Base-by-base conservation (phyloP, 2,329 filamentous ascomycete genomes). In the Colletotrichum melonis region DNA sequence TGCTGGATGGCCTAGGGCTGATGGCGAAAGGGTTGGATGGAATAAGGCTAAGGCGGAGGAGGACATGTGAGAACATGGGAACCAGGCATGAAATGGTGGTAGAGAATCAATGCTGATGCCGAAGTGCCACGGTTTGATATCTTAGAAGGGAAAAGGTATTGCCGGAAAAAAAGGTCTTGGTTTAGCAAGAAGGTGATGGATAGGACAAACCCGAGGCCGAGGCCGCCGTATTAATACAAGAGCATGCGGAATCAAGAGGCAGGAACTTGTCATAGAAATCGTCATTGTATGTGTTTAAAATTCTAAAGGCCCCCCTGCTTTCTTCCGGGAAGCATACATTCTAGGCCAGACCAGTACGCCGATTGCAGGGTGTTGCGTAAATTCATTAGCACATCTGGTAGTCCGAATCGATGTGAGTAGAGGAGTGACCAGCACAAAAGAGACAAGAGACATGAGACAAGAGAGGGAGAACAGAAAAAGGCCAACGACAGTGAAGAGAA, bases 391-490 rank as follows among this genome's bases (percentile, higher is more conserved):
- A 73, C 71, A 73, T 62, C 56, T 66, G 67, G 35, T 57, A 49
- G 65, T 35, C 71, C 67, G 19, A 66, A 52, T 42, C 4, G 52
- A 7, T 12, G 19, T 7, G 46, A 58, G n/a, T 54, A 72, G 63
- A 19, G 69, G 63, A 72, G 72, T 74, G 72, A 32, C 72, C 63
- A 63, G 72, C 72, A 74, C 72, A 32, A 64, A 54, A 72, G n/a
- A 49, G 42, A 49, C 4, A 42, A 55, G 19, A 71, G 55, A 54
- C 49, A 54, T 16, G 56, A 46, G 55, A 54, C 49, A 54, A 54
- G 57, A 46, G 32, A 4, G 24, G 38, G 3, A 24, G 38, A 19
- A 55, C 3, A 35, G 11, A 16, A 46, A 71, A 57, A 42, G 22
- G 22, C 57, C 54, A 60, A 35, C 52, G 19, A 63, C 26, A 67